Evolutionary conservation across 768 basidiomycete species (phyloP).

Genomic region (Tulasnella sp.): DNA sequence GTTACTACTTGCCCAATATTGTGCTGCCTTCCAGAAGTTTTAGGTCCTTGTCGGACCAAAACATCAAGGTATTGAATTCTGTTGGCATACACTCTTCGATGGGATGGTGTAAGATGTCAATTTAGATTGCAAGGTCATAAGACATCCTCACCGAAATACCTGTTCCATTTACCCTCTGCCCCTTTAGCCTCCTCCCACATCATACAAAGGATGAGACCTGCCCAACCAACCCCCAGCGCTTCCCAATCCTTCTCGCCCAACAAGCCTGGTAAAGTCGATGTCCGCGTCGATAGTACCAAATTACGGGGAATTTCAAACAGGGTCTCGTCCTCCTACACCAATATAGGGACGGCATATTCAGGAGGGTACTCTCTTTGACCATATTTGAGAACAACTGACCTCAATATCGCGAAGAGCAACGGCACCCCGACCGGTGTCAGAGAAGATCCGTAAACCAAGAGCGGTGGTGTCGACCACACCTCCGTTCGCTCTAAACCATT

Average conservation of each 20-base stretch:
- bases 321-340: conserved; percentile 53
- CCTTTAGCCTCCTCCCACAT: conserved; percentile 83
- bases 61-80: conserved; percentile 83
- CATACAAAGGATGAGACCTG: conserved; percentile 79
- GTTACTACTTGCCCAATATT: conserved; percentile 51
- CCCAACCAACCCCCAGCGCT: conserved; percentile 63
- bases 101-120: neutral
- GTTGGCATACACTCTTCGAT: conserved; percentile 39
- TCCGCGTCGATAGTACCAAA: conserved; percentile 66
- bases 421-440: conserved; percentile 49
- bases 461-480: conserved; percentile 16
- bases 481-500: conserved; percentile 22
- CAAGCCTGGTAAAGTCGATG: conserved; percentile 47
- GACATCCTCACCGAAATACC: conserved; percentile 50
- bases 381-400: conserved; percentile 29
- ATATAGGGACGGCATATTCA: neutral
- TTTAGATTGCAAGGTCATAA: neutral
- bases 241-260: conserved; percentile 60
- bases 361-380: neutral
- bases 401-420: conserved; percentile 62
- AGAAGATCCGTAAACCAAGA: conserved; percentile 24
- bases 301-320: conserved; percentile 74
- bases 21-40: conserved; percentile 66
- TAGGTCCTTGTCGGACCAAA: conserved; percentile 70
- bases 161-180: conserved; percentile 48